phyloP scores from a whole-genome alignment of 2,329 filamentous ascomycete species.

The Lasiodiplodia gonubiensis region DNA sequence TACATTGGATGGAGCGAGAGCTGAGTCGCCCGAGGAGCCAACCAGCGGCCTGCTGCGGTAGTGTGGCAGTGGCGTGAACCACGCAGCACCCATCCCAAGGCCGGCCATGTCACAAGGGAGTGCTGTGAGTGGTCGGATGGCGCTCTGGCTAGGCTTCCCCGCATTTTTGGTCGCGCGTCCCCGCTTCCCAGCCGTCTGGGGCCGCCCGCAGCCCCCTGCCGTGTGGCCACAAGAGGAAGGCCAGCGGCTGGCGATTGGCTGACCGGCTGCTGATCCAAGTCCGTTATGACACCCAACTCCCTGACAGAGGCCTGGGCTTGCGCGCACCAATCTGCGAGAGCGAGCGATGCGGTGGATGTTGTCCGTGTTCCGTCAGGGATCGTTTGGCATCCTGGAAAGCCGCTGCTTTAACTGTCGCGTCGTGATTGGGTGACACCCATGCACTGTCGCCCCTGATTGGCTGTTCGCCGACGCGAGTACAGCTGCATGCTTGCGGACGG shows the following conservation, averaged over 20 bases:
- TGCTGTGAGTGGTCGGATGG: constrained; percentile 4
- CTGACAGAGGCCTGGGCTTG: constrained; percentile 12
- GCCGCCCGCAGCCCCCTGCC: constrained; percentile 22
- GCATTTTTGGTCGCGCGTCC: constrained; percentile 17
- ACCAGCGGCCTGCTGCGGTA: constrained; percentile 6
- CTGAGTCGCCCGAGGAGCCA: constrained; percentile 5
- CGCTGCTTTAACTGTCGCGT: constrained; percentile 16
- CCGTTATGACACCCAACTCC: constrained; percentile 15
- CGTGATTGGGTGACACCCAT: constrained; percentile 5
- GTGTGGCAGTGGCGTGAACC: constrained; percentile 26
- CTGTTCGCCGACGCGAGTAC: neutral
- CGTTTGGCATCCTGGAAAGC: neutral
- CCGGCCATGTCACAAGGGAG: constrained; percentile 3
- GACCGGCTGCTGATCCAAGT: constrained; percentile 6
- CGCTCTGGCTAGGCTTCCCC: constrained; percentile 1
- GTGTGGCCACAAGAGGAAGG: constrained; percentile 9
- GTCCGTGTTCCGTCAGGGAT: constrained; percentile 2
- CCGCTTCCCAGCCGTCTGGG: constrained; percentile 26
- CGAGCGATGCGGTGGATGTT: neutral
- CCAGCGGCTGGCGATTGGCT: constrained; percentile 5
- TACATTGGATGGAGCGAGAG: constrained; percentile 13
- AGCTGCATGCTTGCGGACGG: constrained; percentile 12
- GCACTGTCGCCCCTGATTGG: constrained; percentile 4
- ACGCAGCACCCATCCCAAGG: neutral
- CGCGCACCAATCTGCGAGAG: neutral